Evolutionary conservation across 805 yeast species (phyloP).

Genomic region (Myxozyma neglecta): DNA sequence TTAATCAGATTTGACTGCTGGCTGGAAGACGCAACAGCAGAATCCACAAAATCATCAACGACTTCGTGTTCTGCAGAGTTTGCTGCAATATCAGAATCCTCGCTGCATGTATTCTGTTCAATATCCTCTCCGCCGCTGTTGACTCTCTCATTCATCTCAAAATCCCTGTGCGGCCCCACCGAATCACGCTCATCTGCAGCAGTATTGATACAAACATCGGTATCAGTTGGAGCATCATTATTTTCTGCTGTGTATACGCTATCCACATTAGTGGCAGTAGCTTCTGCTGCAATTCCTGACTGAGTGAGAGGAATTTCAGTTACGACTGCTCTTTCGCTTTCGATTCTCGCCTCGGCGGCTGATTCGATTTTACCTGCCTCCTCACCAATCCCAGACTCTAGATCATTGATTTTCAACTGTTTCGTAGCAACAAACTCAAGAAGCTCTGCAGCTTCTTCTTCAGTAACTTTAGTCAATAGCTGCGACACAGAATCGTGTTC

Average conservation of each 20-base stretch:
- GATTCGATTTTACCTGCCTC: neutral
- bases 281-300: neutral
- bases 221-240: too few species aligned
- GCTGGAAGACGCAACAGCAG: too few species aligned
- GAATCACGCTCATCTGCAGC: neutral
- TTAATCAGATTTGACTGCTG: too few species aligned
- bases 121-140: too few species aligned
- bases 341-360: neutral
- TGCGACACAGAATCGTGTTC: neutral
- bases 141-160: too few species aligned
- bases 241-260: neutral
- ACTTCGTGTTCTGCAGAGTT: too few species aligned
- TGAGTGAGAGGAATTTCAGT: too few species aligned
- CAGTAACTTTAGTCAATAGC: neutral
- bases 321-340: too few species aligned
- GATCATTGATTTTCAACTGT: neutral
- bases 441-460: constrained; percentile 3
- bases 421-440: neutral
- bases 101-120: too few species aligned
- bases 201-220: too few species aligned
- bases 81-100: too few species aligned
- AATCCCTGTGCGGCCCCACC: neutral
- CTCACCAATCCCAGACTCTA: neutral
- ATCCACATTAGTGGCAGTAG: neutral
- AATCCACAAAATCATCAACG: too few species aligned